Evolutionary conservation across 2,329 filamentous ascomycete genomes (phyloP).

Genomic region (Venturia oleaginea): DNA sequence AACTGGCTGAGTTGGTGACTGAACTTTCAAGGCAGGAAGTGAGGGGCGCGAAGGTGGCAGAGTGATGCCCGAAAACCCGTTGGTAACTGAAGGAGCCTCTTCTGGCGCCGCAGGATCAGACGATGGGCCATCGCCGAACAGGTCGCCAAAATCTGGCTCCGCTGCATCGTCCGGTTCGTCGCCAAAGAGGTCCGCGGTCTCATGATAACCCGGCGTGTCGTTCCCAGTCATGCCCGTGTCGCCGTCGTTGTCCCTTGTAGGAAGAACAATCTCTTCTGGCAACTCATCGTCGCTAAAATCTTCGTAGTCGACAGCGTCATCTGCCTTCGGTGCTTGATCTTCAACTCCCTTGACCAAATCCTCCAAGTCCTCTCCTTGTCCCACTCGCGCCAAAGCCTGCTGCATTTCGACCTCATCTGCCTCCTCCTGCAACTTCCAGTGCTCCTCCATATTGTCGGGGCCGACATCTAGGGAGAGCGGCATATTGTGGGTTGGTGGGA

Average conservation of each 20-base stretch:
- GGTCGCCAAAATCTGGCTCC: constrained; percentile 42
- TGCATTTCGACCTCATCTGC: constrained; percentile 7
- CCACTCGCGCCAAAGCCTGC: neutral
- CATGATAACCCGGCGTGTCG: constrained; percentile 47
- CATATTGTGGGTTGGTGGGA: constrained; percentile 7
- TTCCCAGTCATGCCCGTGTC: constrained; percentile 6
- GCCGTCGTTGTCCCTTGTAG: neutral
- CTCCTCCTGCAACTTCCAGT: neutral
- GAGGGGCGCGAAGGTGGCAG: neutral
- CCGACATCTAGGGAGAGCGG: constrained; percentile 6
- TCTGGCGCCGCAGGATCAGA: constrained; percentile 14
- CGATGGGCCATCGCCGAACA: constrained; percentile 9
- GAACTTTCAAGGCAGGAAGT: constrained; percentile 1
- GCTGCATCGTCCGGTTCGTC: constrained; percentile 33
- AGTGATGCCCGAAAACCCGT: neutral
- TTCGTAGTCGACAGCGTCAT: constrained; percentile 83
- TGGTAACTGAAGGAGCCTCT: constrained; percentile 15
- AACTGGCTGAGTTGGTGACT: constrained; percentile 16
- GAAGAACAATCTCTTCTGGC: constrained; percentile 57
- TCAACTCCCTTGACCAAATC: neutral
- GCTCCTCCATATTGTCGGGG: neutral
- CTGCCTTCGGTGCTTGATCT: constrained; percentile 63
- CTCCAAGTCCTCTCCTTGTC: neutral
- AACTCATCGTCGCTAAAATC: constrained; percentile 90
- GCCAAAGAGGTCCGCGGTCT: constrained; percentile 58